phyloP scores from a whole-genome alignment of 352 stramenopile genomes.

The Globisporangium nunn region DNA sequence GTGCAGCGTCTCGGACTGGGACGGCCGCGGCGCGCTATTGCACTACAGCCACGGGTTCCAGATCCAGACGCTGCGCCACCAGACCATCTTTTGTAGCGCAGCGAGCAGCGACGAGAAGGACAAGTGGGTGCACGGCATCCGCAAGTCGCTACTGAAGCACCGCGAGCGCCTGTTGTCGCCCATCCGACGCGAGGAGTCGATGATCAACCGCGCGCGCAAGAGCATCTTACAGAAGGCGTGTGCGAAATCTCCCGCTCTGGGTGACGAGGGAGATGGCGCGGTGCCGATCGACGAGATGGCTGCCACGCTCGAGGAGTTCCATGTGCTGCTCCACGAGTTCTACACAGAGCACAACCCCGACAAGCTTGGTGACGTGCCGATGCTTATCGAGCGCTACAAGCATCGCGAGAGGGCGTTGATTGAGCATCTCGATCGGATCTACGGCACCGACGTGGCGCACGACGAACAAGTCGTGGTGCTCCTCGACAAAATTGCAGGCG shows the following conservation, averaged over 20 bases:
- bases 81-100: slow-evolving; percentile 60
- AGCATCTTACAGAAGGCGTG: slow-evolving; percentile 12
- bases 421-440: slow-evolving; percentile 62
- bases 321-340: slow-evolving; percentile 34
- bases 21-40: slow-evolving; percentile 50
- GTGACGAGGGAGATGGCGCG: not conserved
- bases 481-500: slow-evolving; percentile 15
- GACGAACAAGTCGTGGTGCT: slow-evolving; percentile 26
- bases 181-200: slow-evolving; percentile 19
- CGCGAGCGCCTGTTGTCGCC: slow-evolving; percentile 21
- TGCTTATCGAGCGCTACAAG: slow-evolving; percentile 43
- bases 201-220: slow-evolving; percentile 13
- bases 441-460: slow-evolving; percentile 34
- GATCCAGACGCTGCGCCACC: slow-evolving; percentile 46
- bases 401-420: slow-evolving; percentile 44
- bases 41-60: slow-evolving; percentile 72
- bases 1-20: slow-evolving; percentile 47
- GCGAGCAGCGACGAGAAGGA: slow-evolving; percentile 51
- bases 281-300: slow-evolving; percentile 5
- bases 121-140: slow-evolving; percentile 55
- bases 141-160: slow-evolving; percentile 40
- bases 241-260: not conserved
- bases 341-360: slow-evolving; percentile 53
- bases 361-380: slow-evolving; percentile 52
- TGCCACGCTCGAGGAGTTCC: slow-evolving; percentile 14